phyloP scores from a whole-genome alignment of 176 grass and related monocot species.

The Pontederia crassipes region DNA sequence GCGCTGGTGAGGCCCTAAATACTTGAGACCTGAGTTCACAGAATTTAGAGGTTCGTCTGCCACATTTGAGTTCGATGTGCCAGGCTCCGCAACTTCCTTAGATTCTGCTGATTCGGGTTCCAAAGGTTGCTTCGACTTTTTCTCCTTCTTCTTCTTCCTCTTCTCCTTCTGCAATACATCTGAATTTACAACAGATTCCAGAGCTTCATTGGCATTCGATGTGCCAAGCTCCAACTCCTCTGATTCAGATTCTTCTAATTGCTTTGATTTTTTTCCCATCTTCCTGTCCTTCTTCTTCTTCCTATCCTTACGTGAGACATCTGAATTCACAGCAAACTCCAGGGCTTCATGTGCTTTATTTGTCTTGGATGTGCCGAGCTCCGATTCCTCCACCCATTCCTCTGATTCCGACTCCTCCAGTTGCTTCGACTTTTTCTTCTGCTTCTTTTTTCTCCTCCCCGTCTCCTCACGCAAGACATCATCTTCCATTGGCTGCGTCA shows the following conservation, averaged over 20 bases:
- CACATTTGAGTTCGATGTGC: slow-evolving; percentile 9
- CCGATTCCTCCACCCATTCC: neutral
- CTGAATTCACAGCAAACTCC: neutral
- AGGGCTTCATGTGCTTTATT: neutral
- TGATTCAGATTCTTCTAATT: neutral
- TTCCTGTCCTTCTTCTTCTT: slow-evolving; percentile 30
- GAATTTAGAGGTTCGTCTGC: slow-evolving; percentile 17
- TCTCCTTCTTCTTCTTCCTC: slow-evolving; percentile 35
- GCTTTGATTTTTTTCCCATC: too few species aligned
- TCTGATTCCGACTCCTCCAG: neutral
- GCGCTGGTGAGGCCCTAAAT: slow-evolving; percentile 55
- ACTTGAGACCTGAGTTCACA: slow-evolving; percentile 33
- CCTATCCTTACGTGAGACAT: slow-evolving; percentile 4
- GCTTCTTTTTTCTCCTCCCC: neutral
- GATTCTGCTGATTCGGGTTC: neutral
- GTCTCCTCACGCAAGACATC: neutral
- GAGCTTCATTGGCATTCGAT: neutral
- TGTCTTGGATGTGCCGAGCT: neutral
- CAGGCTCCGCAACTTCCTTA: slow-evolving; percentile 1
- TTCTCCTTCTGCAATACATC: slow-evolving; percentile 10
- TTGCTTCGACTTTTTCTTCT: slow-evolving; percentile 1
- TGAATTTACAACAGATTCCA: neutral
- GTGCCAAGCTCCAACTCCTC: neutral
- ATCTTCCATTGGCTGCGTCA: neutral
- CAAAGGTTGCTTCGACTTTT: too few species aligned